Evolutionary conservation across 768 basidiomycete species (phyloP), one percentile per base, ranked within the genome.

Genomic region (Suillus subaureus): DNA sequence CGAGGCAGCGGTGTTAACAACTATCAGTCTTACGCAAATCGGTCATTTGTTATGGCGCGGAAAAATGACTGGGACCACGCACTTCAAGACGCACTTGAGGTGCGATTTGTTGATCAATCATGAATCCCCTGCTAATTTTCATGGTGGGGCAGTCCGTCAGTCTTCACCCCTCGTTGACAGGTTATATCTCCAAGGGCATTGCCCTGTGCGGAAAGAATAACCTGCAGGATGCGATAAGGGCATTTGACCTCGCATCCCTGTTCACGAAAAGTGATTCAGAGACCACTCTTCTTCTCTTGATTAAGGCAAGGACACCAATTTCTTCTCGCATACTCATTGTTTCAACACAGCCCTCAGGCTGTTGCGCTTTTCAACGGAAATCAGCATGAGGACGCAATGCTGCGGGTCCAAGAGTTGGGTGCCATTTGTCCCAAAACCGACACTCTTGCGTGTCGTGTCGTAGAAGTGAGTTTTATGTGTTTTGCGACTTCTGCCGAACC

Each of bases 41-140:
- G 55, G 33, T 56, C 55, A 35, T 56, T 37, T 56, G 55, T 56
- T 23, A 35, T n/a, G 35, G 35, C 55, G 13, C 55, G 33, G n/a
- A 56, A 56, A 56, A n/a, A 6, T 6, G 6, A 37, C 16, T 56
- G 55, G 33, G 33, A 56, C 12, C 21, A 11, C 13, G 33, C 55
- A 1, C 55, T 57, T 16, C 13, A 37, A n/a, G 56, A 57, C 37
- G 56, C 56, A 57, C n/a, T 57, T 1, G 13, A 15, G n/a, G 56
- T 57, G 23, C 37, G 35, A 57, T 37, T 9, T 7, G 13, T n/a
- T 37, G 56, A 39, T 37, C 13, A 6, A 57, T 35, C 11, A 1
- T 9, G 13, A 57, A 13, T 13, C 12, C 9, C 35, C 4, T 16
- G 3, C 56, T 37, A 8, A 57, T 35, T 37, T 35, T 33, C 18